Conservation (phyloP, 2,329 filamentous ascomycete genomes). For the Zasmidium citrigriseum region DNA sequence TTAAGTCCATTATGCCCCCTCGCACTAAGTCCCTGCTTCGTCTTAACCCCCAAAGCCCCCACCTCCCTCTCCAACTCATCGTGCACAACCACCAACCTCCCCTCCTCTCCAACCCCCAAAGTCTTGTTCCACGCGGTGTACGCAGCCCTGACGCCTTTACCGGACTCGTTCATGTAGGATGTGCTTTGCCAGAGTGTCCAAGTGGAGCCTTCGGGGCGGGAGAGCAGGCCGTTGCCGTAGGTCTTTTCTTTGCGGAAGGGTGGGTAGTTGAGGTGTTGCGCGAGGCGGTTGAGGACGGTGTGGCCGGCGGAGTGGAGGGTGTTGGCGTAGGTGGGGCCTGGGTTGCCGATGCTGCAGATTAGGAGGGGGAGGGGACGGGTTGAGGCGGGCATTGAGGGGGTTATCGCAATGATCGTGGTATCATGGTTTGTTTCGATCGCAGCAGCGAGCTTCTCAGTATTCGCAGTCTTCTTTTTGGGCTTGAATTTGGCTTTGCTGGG, state of each 20-base stretch:
- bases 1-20: constrained; percentile 51
- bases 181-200: constrained; percentile 74
- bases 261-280: constrained; percentile 45
- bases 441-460: background rate
- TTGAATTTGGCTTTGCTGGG: background rate
- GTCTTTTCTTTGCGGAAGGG: constrained; percentile 42
- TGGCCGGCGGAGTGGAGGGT: constrained; percentile 90
- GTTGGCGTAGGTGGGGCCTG: constrained; percentile 65
- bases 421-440: background rate
- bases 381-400: constrained; percentile 17
- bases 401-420: background rate
- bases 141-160: constrained; percentile 66
- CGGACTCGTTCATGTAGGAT: constrained; percentile 81
- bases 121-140: constrained; percentile 56
- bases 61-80: constrained; percentile 79
- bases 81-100: constrained; percentile 74
- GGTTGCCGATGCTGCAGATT: constrained; percentile 86
- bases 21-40: constrained; percentile 52
- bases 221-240: constrained; percentile 52
- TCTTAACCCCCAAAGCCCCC: constrained; percentile 65
- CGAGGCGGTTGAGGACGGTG: constrained; percentile 66
- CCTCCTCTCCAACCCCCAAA: constrained; percentile 38
- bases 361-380: constrained; percentile 57
- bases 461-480: background rate
- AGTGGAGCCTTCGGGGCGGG: constrained; percentile 34